Evolutionary conservation across 371 early-diverging fungal genomes (phyloP), one percentile per base, ranked within the genome.

Genomic region (Mucor irregularis): DNA sequence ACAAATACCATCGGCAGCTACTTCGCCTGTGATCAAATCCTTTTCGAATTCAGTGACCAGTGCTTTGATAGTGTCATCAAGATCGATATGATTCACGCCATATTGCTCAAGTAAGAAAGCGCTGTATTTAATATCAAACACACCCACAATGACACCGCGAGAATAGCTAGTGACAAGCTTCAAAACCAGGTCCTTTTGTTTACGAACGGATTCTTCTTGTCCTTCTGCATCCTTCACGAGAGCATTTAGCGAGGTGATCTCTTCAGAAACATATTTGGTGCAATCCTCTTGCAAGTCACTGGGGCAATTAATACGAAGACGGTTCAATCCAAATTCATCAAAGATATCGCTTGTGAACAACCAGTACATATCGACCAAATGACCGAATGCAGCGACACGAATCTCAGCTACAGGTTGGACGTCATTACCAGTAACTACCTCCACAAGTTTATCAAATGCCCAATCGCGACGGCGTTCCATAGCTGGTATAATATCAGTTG

Each of bases 291-390:
- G 86, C 2, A 66, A 52, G 3, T 68, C 53, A 10, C 49, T 55
- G 4, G 81, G 62, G 37, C 80, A 83, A 7, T 48, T 46, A 19
- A 72, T 61, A 42, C 64, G 60, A 26, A 81, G 49, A 7, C 66
- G 52, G 11, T 64, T 61, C n/a, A 76, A 54, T 13, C 65, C 67
- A 10, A 42, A 37, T 5, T 50, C 53, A 19, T 53, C 64, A 63
- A 81, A 82, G 46, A 81, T 52, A 14, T 82, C 80, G 16, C 77
- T 76, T 2, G 74, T 71, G 61, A 84, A 83, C 5, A 86, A 54
- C 82, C 82, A 82, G 53, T 81, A 80, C 0, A 81, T 49, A 49
- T 83, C 83, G 7, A 83, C 70, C 22, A 83, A 29, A 28, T 69
- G 65, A 28, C 74, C 75, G 56, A 81, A 81, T 10, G 81, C 68